Conservation (phyloP, 2,329 filamentous ascomycete species). For the Penicillium sp. region DNA sequence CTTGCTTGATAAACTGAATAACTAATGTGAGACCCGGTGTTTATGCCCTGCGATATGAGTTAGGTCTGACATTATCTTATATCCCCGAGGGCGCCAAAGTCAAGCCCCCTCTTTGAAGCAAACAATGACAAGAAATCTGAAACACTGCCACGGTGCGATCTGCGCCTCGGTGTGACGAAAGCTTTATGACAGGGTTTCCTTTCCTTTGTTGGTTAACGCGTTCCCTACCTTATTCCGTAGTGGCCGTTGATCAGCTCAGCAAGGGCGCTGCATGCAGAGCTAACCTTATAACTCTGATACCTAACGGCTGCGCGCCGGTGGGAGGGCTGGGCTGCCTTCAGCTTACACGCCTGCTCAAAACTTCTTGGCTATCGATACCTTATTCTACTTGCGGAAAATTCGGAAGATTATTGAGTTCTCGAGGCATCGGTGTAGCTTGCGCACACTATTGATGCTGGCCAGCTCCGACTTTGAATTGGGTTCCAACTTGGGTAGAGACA, state of each 20-base stretch:
- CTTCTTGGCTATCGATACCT: neutral
- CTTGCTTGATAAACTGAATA: neutral
- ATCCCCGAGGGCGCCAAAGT: neutral
- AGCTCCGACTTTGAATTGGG: neutral
- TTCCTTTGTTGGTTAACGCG: neutral
- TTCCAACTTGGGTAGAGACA: neutral
- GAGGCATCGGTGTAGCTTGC: neutral
- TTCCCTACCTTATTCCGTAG: too few species aligned
- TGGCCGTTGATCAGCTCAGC: too few species aligned
- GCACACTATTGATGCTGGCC: too few species aligned
- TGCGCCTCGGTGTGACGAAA: neutral
- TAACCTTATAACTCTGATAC: neutral
- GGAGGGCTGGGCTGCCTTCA: neutral
- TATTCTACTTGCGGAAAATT: neutral
- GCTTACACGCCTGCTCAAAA: neutral
- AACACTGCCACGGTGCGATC: constrained; percentile 1
- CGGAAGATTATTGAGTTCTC: neutral
- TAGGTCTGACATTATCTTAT: neutral
- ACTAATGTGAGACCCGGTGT: neutral
- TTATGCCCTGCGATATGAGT: neutral
- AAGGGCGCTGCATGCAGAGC: too few species aligned
- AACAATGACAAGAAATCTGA: constrained; percentile 1
- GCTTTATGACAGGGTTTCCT: neutral
- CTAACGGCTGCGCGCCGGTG: neutral
- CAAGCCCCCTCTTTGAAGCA: neutral